Base-by-base conservation (phyloP, 2,329 filamentous ascomycete genomes). In the Clarireedia paspali region DNA sequence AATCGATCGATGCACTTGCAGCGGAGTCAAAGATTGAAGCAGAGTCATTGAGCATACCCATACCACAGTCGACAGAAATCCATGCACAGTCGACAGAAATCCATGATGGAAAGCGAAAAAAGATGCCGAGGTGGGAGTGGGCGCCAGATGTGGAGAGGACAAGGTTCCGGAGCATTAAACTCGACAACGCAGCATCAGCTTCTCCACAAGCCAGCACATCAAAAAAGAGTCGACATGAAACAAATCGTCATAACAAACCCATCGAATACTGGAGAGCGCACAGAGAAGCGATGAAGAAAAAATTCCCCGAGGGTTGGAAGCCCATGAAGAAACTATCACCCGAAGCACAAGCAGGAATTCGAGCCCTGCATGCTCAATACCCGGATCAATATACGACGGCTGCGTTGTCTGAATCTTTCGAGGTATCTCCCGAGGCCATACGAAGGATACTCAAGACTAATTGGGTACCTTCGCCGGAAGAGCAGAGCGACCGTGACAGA, bases 251-350 rank as follows among this genome's bases (percentile, higher is more conserved):
- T 23, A 5, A 40, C 17, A 24, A 38, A 42, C 10, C 17, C 17
- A 57, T 62, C 61, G 0, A 57, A 60, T 17, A 60, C 71, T 97
- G 94, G 94, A 78, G 82, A 68, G 70, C 81, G 14, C 87, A 96
- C 62, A 96, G 96, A 69, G 74, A 74, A 1, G 87, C 84, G 0
- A 72, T 95, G 38, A 81, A 85, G 64, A 72, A 81, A 59, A 99
- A 97, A 67, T 94, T 96, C 62, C 83, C 83, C 1, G 81, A 85
- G 6, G 83, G 85, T 9, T 99, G 92, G 91, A 78, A 79, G 27
- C 92, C 94, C 30, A 80, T 81, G 49, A 96, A 95, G 71, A 85
- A 85, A 57, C 79, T 99, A 9, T 97, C 94, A 0, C 94, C 94
- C 0, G 92, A 97, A 70, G 90, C 91, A 1, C 76, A 96, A 34